Evolutionary conservation across 345 rosid genomes (phyloP), one percentile per base, ranked within the genome.

Genomic region (Populus euphratica): DNA sequence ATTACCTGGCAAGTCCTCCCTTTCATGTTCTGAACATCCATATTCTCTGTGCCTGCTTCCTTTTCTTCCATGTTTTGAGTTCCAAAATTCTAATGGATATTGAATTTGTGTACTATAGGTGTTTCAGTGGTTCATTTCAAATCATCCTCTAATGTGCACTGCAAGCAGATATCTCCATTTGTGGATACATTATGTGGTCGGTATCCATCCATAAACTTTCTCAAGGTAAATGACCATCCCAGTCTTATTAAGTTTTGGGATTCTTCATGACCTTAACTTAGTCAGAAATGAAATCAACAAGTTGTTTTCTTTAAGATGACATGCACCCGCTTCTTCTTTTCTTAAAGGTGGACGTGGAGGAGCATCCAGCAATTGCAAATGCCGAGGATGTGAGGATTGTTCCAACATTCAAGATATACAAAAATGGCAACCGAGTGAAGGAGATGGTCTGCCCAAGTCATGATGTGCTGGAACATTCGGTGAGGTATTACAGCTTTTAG

Each of bases 321-420:
- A 29, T 74, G 9, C 2, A 11, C 62, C 5, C 72, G 38, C 18
- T 59, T 9, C 23, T 21, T 63, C 67, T 2, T 74, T 61, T 76
- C 78, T 41, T 47, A 35, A 76, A 96, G 99, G 98, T 96, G 86
- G 98, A 96, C 76, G 83, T 89, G 29, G 86, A 81, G 67, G 90
- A 89, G 50, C 86, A 83, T 77, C 85, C 86, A 5, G 84, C 54
- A 54, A 83, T 92, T 70, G 90, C 91, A 36, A 85, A 78, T 70
- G 87, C 90, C 44, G 99, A 94, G 89, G 91, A 87, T 56, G 97
- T 94, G 87, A 90, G 89, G 84, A 87, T 90, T 68, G 97, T 91
- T 38, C 98, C 99, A 33, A 94, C 99, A 59, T 91, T 96, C 96
- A 96, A 92, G 91, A 92, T 96, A 76, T 92, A 88, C 91, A 96